Base-by-base conservation (phyloP, 495 filamentous ascomycete species). In the Hypoxylon intermedium region DNA sequence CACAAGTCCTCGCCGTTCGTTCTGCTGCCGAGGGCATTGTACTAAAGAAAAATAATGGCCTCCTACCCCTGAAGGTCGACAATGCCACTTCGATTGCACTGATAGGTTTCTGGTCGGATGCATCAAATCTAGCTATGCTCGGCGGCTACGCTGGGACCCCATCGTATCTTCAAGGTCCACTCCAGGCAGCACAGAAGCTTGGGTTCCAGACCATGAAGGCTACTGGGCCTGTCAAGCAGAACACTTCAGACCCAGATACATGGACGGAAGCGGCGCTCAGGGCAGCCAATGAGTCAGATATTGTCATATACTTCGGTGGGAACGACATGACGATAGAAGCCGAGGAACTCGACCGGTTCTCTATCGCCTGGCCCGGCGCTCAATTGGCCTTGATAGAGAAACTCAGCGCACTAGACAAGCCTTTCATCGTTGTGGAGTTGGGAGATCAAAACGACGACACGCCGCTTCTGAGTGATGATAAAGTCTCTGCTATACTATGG, bases 391-490 rank as follows among this genome's bases (percentile, higher is more conserved):
- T 77, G 19, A 73, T 80, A 55, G 45, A 67, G 18, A 65, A 67
- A 13, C 72, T 80, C 12, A 56, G 65, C 6, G 57, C 56, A 3
- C 59, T 75, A 7, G 64, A 59, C 23, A 79, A 79, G 48, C 75
- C 74, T 0, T 51, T 79, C 3, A 56, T 78, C 1, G 63, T 79
- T 0, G 54, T 74, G 1, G 68, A 75, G 56, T 48, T 77, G 16
- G 84, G 83, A 55, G 80, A 79, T 5, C 82, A 85, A 49, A 71
- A 85, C n/a, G 83, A 87, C 53, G 77, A 81, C 40, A 80, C 78
- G 0, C 67, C 81, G 0, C 68, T 87, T 5, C 75, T 85, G 6
- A 36, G 66, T 11, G 55, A 81, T 38, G 70, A 72, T 0, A 80
- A 81, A 46, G 77, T 86, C 13, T 80, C 77, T n/a, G 77, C 81